Percentiles rank a stretch among this genome's conserved stretches.
phyloP scores from a whole-genome alignment of 768 basidiomycete genomes.

The Pulveroboletus sp. region DNA sequence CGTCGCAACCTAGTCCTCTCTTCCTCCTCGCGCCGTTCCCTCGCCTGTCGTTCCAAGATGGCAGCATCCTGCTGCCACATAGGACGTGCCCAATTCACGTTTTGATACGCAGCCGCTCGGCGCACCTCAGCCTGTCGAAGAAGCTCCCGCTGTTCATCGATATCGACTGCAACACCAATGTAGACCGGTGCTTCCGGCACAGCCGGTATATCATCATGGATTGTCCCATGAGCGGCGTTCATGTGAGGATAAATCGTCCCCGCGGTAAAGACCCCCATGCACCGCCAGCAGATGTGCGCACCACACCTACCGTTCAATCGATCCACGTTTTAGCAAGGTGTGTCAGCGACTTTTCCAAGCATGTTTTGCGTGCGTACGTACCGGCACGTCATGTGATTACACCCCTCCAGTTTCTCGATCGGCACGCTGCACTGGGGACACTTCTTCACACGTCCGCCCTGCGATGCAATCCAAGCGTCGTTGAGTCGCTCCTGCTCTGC shows the following conservation, averaged over 20 bases:
- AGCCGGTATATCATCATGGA: conserved; percentile 15
- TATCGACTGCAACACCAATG: conserved; percentile 9
- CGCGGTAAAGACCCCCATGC: conserved; percentile 38
- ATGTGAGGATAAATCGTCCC: conserved; percentile 37
- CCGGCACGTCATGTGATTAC: conserved; percentile 74
- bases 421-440: conserved; percentile 66
- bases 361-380: conserved; percentile 2
- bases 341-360: neutral
- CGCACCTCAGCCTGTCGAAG: conserved; percentile 11
- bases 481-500: conserved; percentile 51
- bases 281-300: conserved; percentile 75
- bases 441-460: conserved; percentile 55
- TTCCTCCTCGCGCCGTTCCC: conserved; percentile 2
- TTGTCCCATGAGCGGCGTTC: conserved; percentile 29
- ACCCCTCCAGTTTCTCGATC: conserved; percentile 69
- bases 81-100: neutral
- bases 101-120: neutral
- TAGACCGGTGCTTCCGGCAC: conserved; percentile 6
- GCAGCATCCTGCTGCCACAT: neutral
- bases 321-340: too few species aligned
- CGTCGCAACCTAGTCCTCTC: neutral
- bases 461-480: conserved; percentile 51
- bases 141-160: conserved; percentile 21
- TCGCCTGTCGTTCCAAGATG: neutral
- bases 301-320: conserved; percentile 43